Evolutionary conservation across 768 basidiomycete genomes (phyloP).

Genomic region (Mycena venus): DNA sequence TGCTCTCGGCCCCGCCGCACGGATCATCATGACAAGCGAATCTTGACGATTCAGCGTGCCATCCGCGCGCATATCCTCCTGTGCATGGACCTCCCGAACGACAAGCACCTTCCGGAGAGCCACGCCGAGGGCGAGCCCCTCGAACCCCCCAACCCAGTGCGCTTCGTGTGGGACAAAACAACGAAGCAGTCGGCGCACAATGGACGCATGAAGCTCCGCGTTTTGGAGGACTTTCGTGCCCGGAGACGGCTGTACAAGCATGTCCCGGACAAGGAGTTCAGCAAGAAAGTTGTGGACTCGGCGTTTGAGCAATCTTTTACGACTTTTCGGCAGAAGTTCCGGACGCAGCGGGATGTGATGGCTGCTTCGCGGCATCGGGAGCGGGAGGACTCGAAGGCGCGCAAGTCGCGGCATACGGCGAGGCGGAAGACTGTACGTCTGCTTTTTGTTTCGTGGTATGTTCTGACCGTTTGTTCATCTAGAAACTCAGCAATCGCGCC

Average conservation of each 20-base stretch:
- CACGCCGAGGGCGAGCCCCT: slow-evolving; percentile 67
- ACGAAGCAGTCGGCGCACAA: slow-evolving; percentile 83
- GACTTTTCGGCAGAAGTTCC: slow-evolving; percentile 78
- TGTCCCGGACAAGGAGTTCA: slow-evolving; percentile 76
- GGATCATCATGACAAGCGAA: slow-evolving; percentile 75
- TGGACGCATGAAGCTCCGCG: slow-evolving; percentile 74
- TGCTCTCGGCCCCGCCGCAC: slow-evolving; percentile 54
- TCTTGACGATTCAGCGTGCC: slow-evolving; percentile 69
- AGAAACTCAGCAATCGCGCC: slow-evolving; percentile 81
- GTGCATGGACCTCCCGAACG: slow-evolving; percentile 68
- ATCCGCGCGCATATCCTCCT: slow-evolving; percentile 46
- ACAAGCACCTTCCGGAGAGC: slow-evolving; percentile 72
- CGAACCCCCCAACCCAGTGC: slow-evolving; percentile 65
- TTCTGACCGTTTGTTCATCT: slow-evolving; percentile 22
- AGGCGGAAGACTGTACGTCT: slow-evolving; percentile 74
- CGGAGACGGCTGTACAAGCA: slow-evolving; percentile 71
- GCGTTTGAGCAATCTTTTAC: slow-evolving; percentile 81
- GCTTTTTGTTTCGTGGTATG: not conserved
- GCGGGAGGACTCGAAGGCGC: slow-evolving; percentile 73
- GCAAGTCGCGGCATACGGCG: slow-evolving; percentile 69
- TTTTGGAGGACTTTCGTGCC: slow-evolving; percentile 71
- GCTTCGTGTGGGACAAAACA: slow-evolving; percentile 87
- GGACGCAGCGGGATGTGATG: slow-evolving; percentile 65
- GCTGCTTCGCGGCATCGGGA: slow-evolving; percentile 59
- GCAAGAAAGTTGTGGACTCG: slow-evolving; percentile 68